These are phyloP conservation scores for Byssothecium circinans DNA, from an alignment of 2,329 filamentous ascomycete species.

Conservation along the genomic window DNA sequence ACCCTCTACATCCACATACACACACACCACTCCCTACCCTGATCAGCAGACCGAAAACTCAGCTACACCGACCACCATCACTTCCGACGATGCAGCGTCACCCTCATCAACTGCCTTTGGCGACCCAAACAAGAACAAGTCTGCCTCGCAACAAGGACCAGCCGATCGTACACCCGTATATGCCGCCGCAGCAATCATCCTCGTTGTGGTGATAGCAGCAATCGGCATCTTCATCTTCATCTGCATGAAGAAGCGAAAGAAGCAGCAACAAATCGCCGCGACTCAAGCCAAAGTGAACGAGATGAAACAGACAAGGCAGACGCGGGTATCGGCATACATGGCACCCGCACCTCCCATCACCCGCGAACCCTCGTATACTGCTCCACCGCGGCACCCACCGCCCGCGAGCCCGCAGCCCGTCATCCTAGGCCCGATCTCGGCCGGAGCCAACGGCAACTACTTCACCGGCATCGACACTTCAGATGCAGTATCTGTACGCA, in stretches of 20 bases:
- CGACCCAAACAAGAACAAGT: not conserved
- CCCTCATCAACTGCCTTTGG: not conserved
- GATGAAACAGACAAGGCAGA: constrained; percentile 29
- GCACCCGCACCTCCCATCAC: constrained; percentile 16
- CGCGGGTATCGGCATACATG: constrained; percentile 17
- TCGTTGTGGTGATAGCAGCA: constrained; percentile 28
- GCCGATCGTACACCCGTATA: constrained; percentile 16
- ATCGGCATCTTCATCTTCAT: constrained; percentile 26
- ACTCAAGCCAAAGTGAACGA: constrained; percentile 18
- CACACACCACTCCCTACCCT: not conserved
- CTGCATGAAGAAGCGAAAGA: constrained; percentile 36
- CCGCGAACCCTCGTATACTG: constrained; percentile 18
- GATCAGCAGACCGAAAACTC: no score
- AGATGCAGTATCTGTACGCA: constrained; percentile 35
- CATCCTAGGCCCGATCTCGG: constrained; percentile 38
- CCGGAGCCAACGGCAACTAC: constrained; percentile 37
- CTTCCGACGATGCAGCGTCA: not conserved
- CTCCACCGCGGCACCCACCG: constrained; percentile 17
- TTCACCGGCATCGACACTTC: constrained; percentile 45
- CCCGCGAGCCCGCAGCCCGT: constrained; percentile 30
- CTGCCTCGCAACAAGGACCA: not conserved
- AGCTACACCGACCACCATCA: not conserved
- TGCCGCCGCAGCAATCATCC: constrained; percentile 27
- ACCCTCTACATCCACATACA: not conserved
- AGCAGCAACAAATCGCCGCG: constrained; percentile 17